Evolutionary conservation across 1,284 basidiomycete genomes (phyloP).

Genomic region (Melanopsichium pennsylvanicum): DNA sequence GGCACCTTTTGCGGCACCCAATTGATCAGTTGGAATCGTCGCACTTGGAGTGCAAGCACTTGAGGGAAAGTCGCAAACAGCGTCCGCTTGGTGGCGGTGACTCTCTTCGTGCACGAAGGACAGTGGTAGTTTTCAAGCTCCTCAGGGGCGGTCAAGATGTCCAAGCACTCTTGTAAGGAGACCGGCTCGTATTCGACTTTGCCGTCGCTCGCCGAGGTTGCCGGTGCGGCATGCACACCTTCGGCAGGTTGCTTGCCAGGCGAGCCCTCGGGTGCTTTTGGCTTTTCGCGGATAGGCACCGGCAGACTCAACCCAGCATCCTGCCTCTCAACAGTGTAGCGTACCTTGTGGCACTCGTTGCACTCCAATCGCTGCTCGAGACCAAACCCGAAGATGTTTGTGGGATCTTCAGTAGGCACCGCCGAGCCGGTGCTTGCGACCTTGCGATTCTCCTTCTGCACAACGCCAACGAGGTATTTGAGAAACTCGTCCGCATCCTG

Average conservation of each 20-base stretch:
- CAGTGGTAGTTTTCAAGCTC: constrained; percentile 78
- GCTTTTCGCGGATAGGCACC: constrained; percentile 70
- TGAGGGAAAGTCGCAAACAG: constrained; percentile 87
- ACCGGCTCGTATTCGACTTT: constrained; percentile 74
- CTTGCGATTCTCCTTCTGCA: constrained; percentile 67
- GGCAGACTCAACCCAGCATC: constrained; percentile 80
- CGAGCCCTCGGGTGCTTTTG: background rate
- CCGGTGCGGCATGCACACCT: constrained; percentile 24
- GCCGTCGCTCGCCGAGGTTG: constrained; percentile 1
- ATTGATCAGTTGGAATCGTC: constrained; percentile 93
- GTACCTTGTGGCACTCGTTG: constrained; percentile 80
- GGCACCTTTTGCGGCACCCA: constrained; percentile 97
- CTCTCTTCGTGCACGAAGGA: constrained; percentile 73
- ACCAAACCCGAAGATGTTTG: constrained; percentile 79
- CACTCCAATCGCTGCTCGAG: constrained; percentile 74
- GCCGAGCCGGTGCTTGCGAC: constrained; percentile 4
- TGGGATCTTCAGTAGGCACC: constrained; percentile 69
- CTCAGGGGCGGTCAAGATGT: constrained; percentile 75
- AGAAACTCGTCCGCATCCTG: constrained; percentile 98
- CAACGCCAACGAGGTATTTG: constrained; percentile 78
- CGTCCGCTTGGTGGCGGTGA: constrained; percentile 74
- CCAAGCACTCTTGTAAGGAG: constrained; percentile 75
- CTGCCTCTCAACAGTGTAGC: constrained; percentile 80
- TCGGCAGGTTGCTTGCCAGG: constrained; percentile 67
- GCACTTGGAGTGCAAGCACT: constrained; percentile 86